Evolutionary conservation across 1,284 basidiomycete species (phyloP), one percentile per base, ranked within the genome.

Genomic region (Meira miltonrushii): DNA sequence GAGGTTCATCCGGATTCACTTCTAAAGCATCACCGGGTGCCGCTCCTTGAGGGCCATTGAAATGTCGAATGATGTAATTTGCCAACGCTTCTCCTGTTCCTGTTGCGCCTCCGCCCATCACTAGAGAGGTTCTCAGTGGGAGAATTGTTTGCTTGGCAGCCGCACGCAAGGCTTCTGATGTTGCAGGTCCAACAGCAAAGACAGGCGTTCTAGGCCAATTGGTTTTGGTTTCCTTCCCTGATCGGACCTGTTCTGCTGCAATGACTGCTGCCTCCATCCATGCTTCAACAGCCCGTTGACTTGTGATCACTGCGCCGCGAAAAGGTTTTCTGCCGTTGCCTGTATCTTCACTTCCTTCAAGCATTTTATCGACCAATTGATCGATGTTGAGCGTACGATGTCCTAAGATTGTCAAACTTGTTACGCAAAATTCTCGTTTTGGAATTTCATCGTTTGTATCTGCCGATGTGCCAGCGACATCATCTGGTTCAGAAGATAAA

Each of bases 181-280:
- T 77, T 0, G 74, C 71, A 1, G 71, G 74, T 0, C 74, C 74
- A 1, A 75, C 71, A n/a, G 68, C 70, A 54, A 74, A 77, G 67
- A 74, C 72, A 15, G 74, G 74, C 61, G 13, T 68, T 66, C 37
- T 65, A 60, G 28, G 59, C 62, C 62, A 69, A 71, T 1, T 68
- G 67, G 41, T 74, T 64, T 15, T 67, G 65, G 15, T 72, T 68
- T 12, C 17, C 37, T 59, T 59, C 11, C 58, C 59, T 44, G 50
- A 28, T 19, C 17, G 13, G 12, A 58, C 15, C 38, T 39, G 13
- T n/a, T 54, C 33, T 4, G 21, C 19, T 6, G 50, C 39, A 43
- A 7, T 21, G 11, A n/a, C 28, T 8, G 53, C 66, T 9, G 73
- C 73, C 17, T 69, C 62, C 17, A 57, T 59, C 64, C 69, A 77